Percentiles rank a stretch among this genome's conserved stretches.
These are phyloP conservation scores for Phytopythium cucurbitacearum DNA, from an alignment of 352 stramenopile species.

Conservation along the genomic window DNA sequence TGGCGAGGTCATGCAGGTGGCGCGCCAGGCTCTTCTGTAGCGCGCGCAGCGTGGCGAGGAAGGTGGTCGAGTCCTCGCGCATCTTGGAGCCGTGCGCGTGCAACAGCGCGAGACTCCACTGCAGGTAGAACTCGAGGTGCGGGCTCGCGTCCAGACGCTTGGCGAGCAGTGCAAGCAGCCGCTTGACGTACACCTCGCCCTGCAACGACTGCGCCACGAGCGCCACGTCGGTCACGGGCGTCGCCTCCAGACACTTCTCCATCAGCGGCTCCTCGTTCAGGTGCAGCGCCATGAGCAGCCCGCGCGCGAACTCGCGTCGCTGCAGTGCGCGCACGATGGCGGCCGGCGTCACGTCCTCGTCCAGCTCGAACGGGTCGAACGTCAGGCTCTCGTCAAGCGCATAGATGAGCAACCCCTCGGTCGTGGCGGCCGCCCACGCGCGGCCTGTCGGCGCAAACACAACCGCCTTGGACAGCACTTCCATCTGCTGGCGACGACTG, in stretches of 20 bases:
- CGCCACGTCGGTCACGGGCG: slow-evolving; percentile 85
- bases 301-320: slow-evolving; percentile 88
- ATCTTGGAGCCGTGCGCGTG: slow-evolving; percentile 91
- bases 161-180: slow-evolving; percentile 90
- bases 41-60: slow-evolving; percentile 77
- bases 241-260: slow-evolving; percentile 87
- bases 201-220: slow-evolving; percentile 90
- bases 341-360: slow-evolving; percentile 96
- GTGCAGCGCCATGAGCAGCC: slow-evolving; percentile 95
- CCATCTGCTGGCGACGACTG: slow-evolving; percentile 78
- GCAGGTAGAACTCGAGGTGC: slow-evolving; percentile 98
- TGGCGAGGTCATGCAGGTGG: slow-evolving; percentile 81
- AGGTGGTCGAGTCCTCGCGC: slow-evolving; percentile 65
- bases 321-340: slow-evolving; percentile 86
- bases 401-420: slow-evolving; percentile 98
- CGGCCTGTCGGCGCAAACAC: slow-evolving; percentile 96
- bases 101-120: slow-evolving; percentile 94
- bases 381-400: slow-evolving; percentile 94
- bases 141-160: slow-evolving; percentile 90
- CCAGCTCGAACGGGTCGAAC: slow-evolving; percentile 98
- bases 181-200: slow-evolving; percentile 87
- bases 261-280: slow-evolving; percentile 96
- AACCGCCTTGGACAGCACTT: slow-evolving; percentile 90
- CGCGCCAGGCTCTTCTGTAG: slow-evolving; percentile 85
- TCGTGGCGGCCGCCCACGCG: slow-evolving; percentile 96